Percentiles rank a stretch among this genome's conserved stretches.
phyloP scores from a whole-genome alignment of 768 basidiomycete species.

The Hemileccinum rubropunctum region DNA sequence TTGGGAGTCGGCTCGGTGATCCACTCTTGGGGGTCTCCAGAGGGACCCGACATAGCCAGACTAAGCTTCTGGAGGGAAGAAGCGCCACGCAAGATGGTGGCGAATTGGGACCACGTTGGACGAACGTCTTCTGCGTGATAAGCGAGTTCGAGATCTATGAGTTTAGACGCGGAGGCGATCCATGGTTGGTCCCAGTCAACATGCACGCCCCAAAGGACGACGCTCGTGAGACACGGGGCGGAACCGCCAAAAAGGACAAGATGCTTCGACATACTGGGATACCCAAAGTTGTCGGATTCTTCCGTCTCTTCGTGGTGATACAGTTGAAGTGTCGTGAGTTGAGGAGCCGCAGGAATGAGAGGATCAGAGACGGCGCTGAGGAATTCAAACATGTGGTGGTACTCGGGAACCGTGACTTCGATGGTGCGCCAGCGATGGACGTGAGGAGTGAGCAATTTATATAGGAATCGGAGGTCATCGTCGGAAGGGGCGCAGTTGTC shows the following conservation, averaged over 20 bases:
- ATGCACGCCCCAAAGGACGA: slow-evolving; percentile 68
- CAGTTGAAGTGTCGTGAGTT: slow-evolving; percentile 53
- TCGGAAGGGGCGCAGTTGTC: slow-evolving; percentile 19
- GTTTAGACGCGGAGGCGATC: slow-evolving; percentile 20
- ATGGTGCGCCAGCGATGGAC: slow-evolving; percentile 52
- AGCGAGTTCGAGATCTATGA: slow-evolving; percentile 55
- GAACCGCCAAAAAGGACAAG: slow-evolving; percentile 55
- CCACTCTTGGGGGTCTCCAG: slow-evolving; percentile 40
- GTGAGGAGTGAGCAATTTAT: slow-evolving; percentile 47
- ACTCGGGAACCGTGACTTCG: slow-evolving; percentile 44
- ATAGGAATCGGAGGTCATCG: slow-evolving; percentile 25
- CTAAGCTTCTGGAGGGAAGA: slow-evolving; percentile 53
- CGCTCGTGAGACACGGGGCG: slow-evolving; percentile 46
- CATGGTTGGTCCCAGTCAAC: slow-evolving; percentile 57
- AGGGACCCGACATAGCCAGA: slow-evolving; percentile 58
- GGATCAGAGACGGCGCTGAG: slow-evolving; percentile 41
- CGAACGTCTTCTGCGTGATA: slow-evolving; percentile 64
- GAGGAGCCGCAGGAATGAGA: slow-evolving; percentile 44
- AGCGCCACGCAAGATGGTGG: slow-evolving; percentile 48
- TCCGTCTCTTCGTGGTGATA: slow-evolving; percentile 51
- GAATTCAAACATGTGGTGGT: slow-evolving; percentile 45
- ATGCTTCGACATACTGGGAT: slow-evolving; percentile 26
- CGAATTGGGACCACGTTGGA: slow-evolving; percentile 54
- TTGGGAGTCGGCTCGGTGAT: slow-evolving; percentile 12
- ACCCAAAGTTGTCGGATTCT: slow-evolving; percentile 25